These are phyloP conservation scores for Erysimum cheiranthoides DNA, from an alignment of 345 rosid genomes.

Conservation along the genomic window DNA sequence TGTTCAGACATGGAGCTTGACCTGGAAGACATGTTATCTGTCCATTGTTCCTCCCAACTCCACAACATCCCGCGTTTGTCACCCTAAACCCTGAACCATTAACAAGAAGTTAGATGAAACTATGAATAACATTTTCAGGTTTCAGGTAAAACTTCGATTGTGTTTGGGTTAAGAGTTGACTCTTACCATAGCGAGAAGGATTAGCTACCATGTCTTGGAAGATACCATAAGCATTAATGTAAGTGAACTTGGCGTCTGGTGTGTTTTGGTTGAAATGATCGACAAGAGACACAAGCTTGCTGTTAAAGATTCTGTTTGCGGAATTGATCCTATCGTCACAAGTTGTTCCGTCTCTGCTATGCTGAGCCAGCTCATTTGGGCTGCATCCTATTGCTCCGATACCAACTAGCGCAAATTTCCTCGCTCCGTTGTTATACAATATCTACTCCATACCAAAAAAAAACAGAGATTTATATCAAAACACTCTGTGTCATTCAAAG, in stretches of 20 bases:
- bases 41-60: constrained; percentile 76
- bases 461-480: neutral
- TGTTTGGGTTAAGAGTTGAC: constrained; percentile 5
- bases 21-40: constrained; percentile 71
- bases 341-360: constrained; percentile 69
- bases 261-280: constrained; percentile 61
- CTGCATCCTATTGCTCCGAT: constrained; percentile 90
- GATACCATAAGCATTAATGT: constrained; percentile 74
- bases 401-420: constrained; percentile 81
- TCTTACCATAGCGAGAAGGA: constrained; percentile 42
- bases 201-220: constrained; percentile 68
- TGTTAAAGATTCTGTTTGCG: constrained; percentile 78
- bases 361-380: constrained; percentile 77
- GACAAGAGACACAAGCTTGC: constrained; percentile 70
- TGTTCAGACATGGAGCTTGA: constrained; percentile 64
- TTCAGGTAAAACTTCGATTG: neutral
- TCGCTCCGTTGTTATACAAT: constrained; percentile 78
- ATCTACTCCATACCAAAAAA: constrained; percentile 43
- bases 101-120: neutral
- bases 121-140: neutral
- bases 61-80: constrained; percentile 70
- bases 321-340: constrained; percentile 67
- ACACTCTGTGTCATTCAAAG: neutral
- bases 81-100: constrained; percentile 59
- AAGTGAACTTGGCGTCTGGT: constrained; percentile 69